Evolutionary conservation across 73 alveolate species (phyloP).

Genomic region (Paramecium bursaria): DNA sequence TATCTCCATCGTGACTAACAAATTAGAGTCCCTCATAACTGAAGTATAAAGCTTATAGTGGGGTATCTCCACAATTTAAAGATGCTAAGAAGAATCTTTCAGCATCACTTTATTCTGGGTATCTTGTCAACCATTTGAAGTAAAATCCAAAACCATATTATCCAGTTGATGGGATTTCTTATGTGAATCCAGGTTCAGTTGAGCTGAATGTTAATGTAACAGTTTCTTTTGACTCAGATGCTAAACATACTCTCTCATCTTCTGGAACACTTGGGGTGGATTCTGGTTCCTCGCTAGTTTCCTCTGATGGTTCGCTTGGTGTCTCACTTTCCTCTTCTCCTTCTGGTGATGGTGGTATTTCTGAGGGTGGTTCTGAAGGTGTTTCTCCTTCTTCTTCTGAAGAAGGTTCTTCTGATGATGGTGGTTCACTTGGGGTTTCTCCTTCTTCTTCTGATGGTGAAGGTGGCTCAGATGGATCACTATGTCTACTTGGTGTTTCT

Average conservation of each 20-base stretch:
- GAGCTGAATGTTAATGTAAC: neutral
- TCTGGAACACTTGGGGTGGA: neutral
- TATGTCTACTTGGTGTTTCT: neutral
- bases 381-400: neutral
- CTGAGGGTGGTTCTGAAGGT: neutral
- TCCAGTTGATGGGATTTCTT: neutral
- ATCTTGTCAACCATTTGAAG: constrained; percentile 25
- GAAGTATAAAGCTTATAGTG: neutral
- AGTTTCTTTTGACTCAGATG: constrained; percentile 1
- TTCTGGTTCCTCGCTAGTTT: neutral
- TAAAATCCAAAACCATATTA: constrained; percentile 49
- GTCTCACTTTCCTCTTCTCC: neutral
- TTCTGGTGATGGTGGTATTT: neutral
- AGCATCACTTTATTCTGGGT: neutral
- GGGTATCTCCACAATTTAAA: neutral
- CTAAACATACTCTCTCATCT: neutral
- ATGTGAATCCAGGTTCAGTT: neutral
- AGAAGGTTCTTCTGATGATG: neutral
- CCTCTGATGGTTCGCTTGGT: neutral
- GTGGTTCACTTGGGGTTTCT: neutral
- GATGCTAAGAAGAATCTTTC: constrained; percentile 23
- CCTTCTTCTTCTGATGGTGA: neutral
- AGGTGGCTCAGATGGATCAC: neutral
- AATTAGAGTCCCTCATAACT: constrained; percentile 16
- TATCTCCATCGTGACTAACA: constrained; percentile 28